These are phyloP conservation scores for Scytalidium sp. DNA, from an alignment of 2,329 filamentous ascomycete genomes.

Conservation along the genomic window DNA sequence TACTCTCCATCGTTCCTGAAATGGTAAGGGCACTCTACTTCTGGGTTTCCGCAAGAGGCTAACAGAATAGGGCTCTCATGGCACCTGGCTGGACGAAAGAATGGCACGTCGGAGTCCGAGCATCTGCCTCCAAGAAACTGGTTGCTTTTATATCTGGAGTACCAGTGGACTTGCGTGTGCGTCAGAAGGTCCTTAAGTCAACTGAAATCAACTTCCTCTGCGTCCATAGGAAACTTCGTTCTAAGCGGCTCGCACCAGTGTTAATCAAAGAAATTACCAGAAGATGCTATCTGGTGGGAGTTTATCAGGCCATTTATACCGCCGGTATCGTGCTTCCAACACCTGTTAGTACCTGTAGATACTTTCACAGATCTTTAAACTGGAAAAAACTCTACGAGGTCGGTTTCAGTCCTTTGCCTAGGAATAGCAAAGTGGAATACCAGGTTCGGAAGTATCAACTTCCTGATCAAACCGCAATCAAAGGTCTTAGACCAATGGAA, in stretches of 20 bases:
- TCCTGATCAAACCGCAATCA: conserved; percentile 68
- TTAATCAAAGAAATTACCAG: conserved; percentile 98
- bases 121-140: conserved; percentile 76
- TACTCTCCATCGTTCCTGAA: conserved; percentile 87
- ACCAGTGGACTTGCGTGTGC: conserved; percentile 78
- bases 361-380: conserved; percentile 90
- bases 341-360: conserved; percentile 88
- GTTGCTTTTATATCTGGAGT: conserved; percentile 96
- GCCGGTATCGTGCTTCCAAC: conserved; percentile 88
- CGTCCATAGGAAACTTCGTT: conserved; percentile 94
- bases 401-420: conserved; percentile 86
- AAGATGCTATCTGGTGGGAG: conserved; percentile 78
- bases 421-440: conserved; percentile 77
- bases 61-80: conserved; percentile 73
- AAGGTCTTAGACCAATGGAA: conserved; percentile 78
- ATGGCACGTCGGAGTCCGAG: conserved; percentile 94
- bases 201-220: conserved; percentile 98
- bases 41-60: conserved; percentile 10
- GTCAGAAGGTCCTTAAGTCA: conserved; percentile 69
- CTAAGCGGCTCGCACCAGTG: conserved; percentile 87
- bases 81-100: conserved; percentile 90
- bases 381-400: conserved; percentile 96
- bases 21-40: conserved; percentile 56
- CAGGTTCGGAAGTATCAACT: conserved; percentile 86
- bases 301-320: conserved; percentile 96